Evolutionary conservation across 495 filamentous ascomycete genomes (phyloP).

Genomic region (Xylaria sp.): DNA sequence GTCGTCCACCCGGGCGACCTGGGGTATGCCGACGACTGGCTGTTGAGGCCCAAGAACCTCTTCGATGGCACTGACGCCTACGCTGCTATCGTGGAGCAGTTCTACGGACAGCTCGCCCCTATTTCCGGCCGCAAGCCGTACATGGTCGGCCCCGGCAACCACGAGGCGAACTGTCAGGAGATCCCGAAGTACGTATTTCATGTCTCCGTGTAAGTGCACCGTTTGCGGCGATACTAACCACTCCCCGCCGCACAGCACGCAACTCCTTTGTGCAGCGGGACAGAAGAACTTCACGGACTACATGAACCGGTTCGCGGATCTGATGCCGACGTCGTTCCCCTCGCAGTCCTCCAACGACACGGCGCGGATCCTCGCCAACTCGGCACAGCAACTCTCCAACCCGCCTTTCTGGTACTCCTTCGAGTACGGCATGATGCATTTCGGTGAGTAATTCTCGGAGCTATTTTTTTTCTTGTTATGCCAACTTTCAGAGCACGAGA

Average conservation of each 20-base stretch:
- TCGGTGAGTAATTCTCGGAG: constrained; percentile 25
- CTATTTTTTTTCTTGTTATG: no score
- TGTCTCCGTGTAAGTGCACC: neutral
- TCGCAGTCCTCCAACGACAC: constrained; percentile 52
- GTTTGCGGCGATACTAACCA: neutral
- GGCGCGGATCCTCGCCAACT: constrained; percentile 53
- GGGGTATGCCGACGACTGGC: constrained; percentile 59
- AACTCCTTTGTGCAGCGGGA: constrained; percentile 58
- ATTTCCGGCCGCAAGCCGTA: constrained; percentile 52
- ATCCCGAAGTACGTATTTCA: constrained; percentile 36
- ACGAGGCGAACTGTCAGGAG: constrained; percentile 53
- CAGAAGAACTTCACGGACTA: constrained; percentile 69
- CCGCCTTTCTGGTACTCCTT: constrained; percentile 73
- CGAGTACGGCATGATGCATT: constrained; percentile 66
- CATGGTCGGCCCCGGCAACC: constrained; percentile 54
- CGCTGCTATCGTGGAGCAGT: constrained; percentile 53
- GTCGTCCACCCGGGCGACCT: constrained; percentile 64
- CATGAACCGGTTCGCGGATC: constrained; percentile 60
- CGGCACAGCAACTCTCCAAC: constrained; percentile 56
- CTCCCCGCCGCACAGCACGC: constrained; percentile 37
- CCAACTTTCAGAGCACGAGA: no score
- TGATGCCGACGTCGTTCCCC: constrained; percentile 57
- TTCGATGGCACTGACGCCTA: constrained; percentile 51
- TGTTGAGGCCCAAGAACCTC: constrained; percentile 47
- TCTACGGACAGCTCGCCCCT: constrained; percentile 52